Evolutionary conservation across 352 stramenopile genomes (phyloP).

Genomic region (Globisporangium nunn): DNA sequence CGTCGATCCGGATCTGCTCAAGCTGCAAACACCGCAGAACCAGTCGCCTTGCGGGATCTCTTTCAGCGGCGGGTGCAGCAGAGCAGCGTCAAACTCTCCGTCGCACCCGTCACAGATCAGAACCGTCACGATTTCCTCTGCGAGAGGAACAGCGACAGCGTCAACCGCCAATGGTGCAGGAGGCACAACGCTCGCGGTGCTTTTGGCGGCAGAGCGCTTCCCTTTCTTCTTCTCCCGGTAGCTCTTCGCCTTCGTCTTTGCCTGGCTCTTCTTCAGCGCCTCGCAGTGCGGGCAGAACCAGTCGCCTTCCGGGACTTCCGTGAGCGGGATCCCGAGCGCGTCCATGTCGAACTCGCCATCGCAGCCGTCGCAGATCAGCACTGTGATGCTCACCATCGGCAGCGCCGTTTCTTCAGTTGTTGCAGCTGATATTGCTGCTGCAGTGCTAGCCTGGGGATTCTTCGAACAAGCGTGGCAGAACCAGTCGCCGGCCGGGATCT

Average conservation of each 20-base stretch:
- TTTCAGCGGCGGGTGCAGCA: conserved; percentile 30
- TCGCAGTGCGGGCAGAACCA: conserved; percentile 26
- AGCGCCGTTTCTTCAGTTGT: background rate
- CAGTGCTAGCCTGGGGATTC: background rate
- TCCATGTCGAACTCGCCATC: conserved; percentile 54
- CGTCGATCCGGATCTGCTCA: background rate
- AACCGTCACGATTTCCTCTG: conserved; percentile 22
- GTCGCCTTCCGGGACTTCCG: conserved; percentile 33
- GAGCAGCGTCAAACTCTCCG: conserved; percentile 43
- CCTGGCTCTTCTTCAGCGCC: background rate
- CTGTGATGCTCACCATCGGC: conserved; percentile 18
- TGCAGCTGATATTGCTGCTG: too few relatives aligned
- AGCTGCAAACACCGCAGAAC: conserved; percentile 23
- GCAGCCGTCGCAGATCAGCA: conserved; percentile 67
- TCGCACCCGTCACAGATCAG: conserved; percentile 73
- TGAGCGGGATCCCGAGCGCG: conserved; percentile 35
- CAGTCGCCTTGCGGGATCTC: conserved; percentile 41
- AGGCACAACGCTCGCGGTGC: background rate
- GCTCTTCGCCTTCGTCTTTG: conserved; percentile 5
- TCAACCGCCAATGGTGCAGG: background rate
- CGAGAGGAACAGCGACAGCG: background rate
- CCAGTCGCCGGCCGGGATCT: conserved; percentile 40
- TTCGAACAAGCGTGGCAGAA: conserved; percentile 25
- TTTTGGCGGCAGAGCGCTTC: background rate
- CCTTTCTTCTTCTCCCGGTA: conserved; percentile 1